Percentiles rank a stretch among this genome's conserved stretches.
Evolutionary conservation across 2,329 filamentous ascomycete species (phyloP).

Genomic region (Fusarium oxysporum): DNA sequence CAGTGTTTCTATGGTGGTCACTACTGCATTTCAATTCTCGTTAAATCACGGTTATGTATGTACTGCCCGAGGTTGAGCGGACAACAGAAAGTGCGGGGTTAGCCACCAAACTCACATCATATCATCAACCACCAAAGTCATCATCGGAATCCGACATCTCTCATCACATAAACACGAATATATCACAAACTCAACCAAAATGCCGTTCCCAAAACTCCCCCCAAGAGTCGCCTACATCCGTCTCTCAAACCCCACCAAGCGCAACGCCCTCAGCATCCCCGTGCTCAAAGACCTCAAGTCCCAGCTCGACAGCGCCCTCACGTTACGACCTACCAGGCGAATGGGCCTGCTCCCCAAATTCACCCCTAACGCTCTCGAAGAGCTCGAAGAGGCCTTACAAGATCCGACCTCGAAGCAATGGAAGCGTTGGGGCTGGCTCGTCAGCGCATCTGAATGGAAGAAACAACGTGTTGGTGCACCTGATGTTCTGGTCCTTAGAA

Average conservation of each 20-base stretch:
- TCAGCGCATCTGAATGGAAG: constrained; percentile 37
- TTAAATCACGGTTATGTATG: neutral
- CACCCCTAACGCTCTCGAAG: constrained; percentile 10
- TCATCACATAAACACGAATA: neutral
- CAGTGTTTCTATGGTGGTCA: accelerated
- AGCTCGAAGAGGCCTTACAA: neutral
- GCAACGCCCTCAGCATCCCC: constrained; percentile 40
- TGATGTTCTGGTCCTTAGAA: constrained; percentile 38
- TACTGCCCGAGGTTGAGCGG: neutral
- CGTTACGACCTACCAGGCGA: constrained; percentile 10
- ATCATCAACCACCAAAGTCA: too few species aligned
- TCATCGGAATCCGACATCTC: accelerated
- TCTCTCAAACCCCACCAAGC: constrained; percentile 32
- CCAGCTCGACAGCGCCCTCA: constrained; percentile 33
- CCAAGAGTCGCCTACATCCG: constrained; percentile 31
- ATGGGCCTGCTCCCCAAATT: constrained; percentile 26
- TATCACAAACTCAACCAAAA: accelerated
- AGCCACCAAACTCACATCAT: neutral
- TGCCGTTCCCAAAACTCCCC: constrained; percentile 39
- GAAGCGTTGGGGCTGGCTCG: constrained; percentile 27
- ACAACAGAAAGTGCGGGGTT: neutral
- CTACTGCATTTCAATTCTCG: accelerated
- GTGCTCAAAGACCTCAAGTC: constrained; percentile 34
- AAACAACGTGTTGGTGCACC: constrained; percentile 36
- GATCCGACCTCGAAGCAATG: neutral